Base-by-base conservation (phyloP, 176 grass and related monocot species). In the Carex kokanica region DNA sequence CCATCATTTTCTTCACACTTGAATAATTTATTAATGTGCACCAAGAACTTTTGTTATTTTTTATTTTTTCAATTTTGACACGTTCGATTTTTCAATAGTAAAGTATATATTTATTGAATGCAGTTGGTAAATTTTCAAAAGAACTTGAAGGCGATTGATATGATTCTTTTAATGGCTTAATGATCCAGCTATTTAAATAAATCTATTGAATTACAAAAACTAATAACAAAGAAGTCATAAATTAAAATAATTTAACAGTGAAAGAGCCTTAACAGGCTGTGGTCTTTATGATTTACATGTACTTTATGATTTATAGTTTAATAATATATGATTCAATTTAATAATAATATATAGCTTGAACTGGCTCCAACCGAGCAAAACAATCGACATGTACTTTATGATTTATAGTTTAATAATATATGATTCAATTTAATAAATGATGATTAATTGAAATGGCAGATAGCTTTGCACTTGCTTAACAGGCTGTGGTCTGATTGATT, bases 381-480 rank as follows among this genome's bases (percentile, higher is more conserved):
- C n/a, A n/a, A n/a, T n/a, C n/a, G n/a, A n/a, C 11, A 49, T 11
- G 9, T 49, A 49, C 45, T 49, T 49, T 49, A 49, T 49, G 45
- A 47, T 47, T 47, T 47, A 10, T 47, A 10, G 43, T 47, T 47
- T 10, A 10, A 9, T 47, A 45, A 8, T 45, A 8, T 45, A 45
- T 10, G 43, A 47, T 47, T 47, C 45, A 47, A 15, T 68, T 13
- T 43, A 43, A 20, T 41, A 8, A 71, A n/a, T 71, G 18, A 71
- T 45, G 67, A 45, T 71, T 71, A 45, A 71, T 71, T 71, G 32
- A 17, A 3, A 27, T 67, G 64, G 25, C 64, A 71, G 67, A 71
- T 71, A 71, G 36, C 36, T 43, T 71, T 71, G 67, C 38, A 71
- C 38, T 71, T 71, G 34, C 38, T 21, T 71, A 8, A 70, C 36